Base-by-base conservation (phyloP, 306 rosid genomes). In the Sophora flavescens region DNA sequence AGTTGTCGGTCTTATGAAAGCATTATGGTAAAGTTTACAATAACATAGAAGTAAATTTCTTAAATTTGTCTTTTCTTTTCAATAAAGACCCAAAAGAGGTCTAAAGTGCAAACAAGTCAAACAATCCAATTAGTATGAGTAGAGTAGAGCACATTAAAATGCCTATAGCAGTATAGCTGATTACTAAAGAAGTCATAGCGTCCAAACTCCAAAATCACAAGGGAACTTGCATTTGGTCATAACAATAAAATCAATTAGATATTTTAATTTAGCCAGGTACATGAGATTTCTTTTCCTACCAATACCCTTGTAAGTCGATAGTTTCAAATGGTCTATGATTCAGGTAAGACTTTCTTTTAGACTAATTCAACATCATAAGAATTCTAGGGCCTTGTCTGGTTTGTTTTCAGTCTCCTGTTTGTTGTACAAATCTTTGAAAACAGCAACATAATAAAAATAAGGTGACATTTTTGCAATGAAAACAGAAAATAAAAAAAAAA, bases 311-410 rank as follows among this genome's bases (percentile, higher is more conserved):
- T 17, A n/a, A 30, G 75, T 16, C 28, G 67, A 44, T 15, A 44
- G 57, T 44, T 17, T 15, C 30, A 17, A 35, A 2, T 17, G 18
- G 28, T 44, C n/a, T 28, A 15, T 12, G 17, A 57, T 13, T n/a
- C 48, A 60, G 57, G 38, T 13, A 11, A 4, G 5, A 11, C 9
- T 71, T 79, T 78, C 3, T 51, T 61, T 13, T 2, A 36, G 6
- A 17, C 9, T 38, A 75, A 44, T 16, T 44, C 32, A 68, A 35
- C 45, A 33, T 8, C 38, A 68, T 15, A 78, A 58, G 32, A 68
- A 51, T 77, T 38, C 68, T 33, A 48, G 26, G 22, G 1, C 22
- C 22, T n/a, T n/a, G 1, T 22, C 1, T 22, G 22, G 1, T 22
- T 1, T 22, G 22, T 22, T 22, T 22, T 1, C 0, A 22, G 22